Base-by-base conservation (phyloP, 345 rosid species). In the Zanthoxylum bungeanum region DNA sequence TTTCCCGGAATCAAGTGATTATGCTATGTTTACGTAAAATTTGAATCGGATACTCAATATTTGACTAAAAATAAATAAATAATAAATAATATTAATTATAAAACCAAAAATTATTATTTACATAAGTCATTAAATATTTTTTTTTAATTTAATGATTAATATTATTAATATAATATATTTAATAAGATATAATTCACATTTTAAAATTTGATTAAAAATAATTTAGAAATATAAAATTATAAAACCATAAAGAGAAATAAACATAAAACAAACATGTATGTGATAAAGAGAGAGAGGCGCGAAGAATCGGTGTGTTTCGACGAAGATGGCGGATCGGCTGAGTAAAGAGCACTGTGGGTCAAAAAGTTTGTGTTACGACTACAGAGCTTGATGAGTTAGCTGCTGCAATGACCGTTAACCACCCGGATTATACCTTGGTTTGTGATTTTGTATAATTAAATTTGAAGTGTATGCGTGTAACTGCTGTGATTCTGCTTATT, bases 321-420 rank as follows among this genome's bases (percentile, higher is more conserved):
- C 47, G n/a, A 92, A 89, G 87, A 95, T 95, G 24, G 89, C 97
- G 3, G 94, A 96, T 7, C 72, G 98, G 16, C 83, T 92, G 47
- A 92, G 92, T 66, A 71, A 51, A 19, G 93, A 92, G 22, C 98
- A 94, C 70, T 39, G 97, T 91, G 5, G 72, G 96, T 5, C 98
- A 92, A 86, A 95, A 95, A 85, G 96, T 89, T 36, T 89, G 94
- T 34, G 98, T 95, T 60, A 92, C 96, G 9, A 92, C 98, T 27
- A 85, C 91, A 60, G 94, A 95, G 73, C 93, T 95, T 12, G 99
- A 95, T 71, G 97, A 95, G 59, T 83, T 95, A 79, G 97, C 98
- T 5, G 94, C 96, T 49, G 91, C 93, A 40, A 79, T 95, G 99
- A 92, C 98, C 0, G 82, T 88, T 5, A 88, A 89, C 58, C 98